Percentiles rank a stretch among this genome's conserved stretches.
phyloP scores from a whole-genome alignment of 108 stramenopile species.

The Mediolabrus comicus region DNA sequence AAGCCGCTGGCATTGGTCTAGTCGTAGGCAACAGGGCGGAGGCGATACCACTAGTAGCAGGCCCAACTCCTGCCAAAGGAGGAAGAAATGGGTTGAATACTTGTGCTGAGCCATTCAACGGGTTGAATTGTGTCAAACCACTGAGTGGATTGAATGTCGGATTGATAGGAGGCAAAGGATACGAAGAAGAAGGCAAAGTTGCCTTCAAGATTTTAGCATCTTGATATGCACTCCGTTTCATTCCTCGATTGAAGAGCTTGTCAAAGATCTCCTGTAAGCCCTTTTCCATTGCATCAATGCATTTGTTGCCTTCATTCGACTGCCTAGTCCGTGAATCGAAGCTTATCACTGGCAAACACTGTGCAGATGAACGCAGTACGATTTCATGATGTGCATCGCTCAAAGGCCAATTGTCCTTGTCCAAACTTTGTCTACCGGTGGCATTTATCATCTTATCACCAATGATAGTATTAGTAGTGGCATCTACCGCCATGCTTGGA shows the following conservation, averaged over 20 bases:
- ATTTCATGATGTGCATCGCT: constrained; percentile 28
- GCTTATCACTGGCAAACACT: constrained; percentile 30
- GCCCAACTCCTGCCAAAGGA: too few relatives aligned
- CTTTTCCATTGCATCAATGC: not conserved
- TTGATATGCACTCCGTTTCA: not conserved
- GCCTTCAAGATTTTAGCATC: not conserved
- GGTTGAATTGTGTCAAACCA: too few relatives aligned
- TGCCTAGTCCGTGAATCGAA: not conserved
- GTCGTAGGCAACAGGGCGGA: too few relatives aligned
- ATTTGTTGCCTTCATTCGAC: not conserved
- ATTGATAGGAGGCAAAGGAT: not conserved
- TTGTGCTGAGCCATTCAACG: too few relatives aligned
- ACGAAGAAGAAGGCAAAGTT: not conserved
- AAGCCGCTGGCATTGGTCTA: too few relatives aligned
- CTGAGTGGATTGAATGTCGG: too few relatives aligned
- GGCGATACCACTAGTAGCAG: too few relatives aligned
- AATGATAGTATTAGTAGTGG: constrained; percentile 23
- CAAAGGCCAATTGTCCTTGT: not conserved
- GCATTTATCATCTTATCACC: constrained; percentile 48
- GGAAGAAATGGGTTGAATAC: too few relatives aligned
- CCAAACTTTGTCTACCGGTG: not conserved
- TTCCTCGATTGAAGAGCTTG: not conserved
- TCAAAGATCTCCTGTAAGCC: not conserved
- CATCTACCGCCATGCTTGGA: not conserved
- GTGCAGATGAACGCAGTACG: constrained; percentile 27